These are phyloP conservation scores for Adansonia madagascariensis DNA, from an alignment of 441 rosid genomes.

Conservation along the genomic window DNA sequence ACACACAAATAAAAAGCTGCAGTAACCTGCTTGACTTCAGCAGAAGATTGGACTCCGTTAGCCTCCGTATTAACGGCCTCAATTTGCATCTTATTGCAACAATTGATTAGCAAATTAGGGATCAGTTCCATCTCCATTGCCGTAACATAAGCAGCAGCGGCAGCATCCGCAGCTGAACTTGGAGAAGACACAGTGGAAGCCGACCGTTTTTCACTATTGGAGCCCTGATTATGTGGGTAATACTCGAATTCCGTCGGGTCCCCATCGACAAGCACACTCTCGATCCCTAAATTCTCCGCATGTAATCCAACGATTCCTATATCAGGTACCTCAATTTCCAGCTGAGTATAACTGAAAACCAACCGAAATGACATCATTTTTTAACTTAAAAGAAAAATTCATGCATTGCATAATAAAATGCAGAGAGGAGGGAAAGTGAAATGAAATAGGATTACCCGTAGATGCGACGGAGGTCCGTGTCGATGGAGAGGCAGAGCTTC, in stretches of 20 bases:
- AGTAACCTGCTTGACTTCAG: conserved; percentile 71
- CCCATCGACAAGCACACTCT: conserved; percentile 87
- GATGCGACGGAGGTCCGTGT: conserved; percentile 69
- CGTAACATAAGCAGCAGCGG: conserved; percentile 61
- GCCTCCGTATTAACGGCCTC: conserved; percentile 57
- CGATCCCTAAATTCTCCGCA: conserved; percentile 91
- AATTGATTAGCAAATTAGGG: conserved; percentile 83
- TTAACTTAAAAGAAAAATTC: not conserved
- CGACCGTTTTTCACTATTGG: conserved; percentile 60
- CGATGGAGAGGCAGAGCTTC: conserved; percentile 90
- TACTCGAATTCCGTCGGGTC: conserved; percentile 89
- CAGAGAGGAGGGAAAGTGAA: conserved; percentile 13
- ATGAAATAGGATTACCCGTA: conserved; percentile 57
- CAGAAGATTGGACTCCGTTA: conserved; percentile 52
- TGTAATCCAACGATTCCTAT: conserved; percentile 87
- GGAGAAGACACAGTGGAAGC: conserved; percentile 52
- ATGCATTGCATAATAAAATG: not conserved
- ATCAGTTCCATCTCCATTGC: conserved; percentile 73
- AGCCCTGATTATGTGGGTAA: conserved; percentile 69
- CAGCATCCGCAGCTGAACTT: conserved; percentile 81
- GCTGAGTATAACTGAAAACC: conserved; percentile 69
- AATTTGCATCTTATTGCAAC: conserved; percentile 78
- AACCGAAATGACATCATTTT: not conserved
- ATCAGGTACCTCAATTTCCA: conserved; percentile 93
- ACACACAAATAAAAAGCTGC: conserved; percentile 23